phyloP scores from a whole-genome alignment of 305 asterid genomes.

The Lippia alba region DNA sequence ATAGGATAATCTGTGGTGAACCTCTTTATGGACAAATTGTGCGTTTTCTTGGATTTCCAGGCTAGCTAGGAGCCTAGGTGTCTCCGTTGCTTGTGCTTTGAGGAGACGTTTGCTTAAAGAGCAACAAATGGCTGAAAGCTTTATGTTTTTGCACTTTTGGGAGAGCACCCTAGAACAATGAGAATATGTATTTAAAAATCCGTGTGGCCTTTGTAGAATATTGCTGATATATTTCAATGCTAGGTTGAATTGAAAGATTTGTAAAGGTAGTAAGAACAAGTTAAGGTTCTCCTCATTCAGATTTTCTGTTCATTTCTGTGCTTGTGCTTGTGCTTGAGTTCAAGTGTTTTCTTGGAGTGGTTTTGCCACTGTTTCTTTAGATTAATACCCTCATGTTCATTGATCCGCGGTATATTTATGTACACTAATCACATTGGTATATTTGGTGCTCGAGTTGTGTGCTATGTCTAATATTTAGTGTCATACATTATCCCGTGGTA shows the following conservation, averaged over 20 bases:
- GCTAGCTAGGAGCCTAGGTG: conserved; percentile 53
- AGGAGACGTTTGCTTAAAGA: conserved; percentile 10
- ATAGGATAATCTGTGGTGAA: no score
- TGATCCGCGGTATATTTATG: no score
- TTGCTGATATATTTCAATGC: conserved; percentile 26
- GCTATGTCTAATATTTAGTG: no score
- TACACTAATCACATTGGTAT: no score
- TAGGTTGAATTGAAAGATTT: conserved; percentile 7
- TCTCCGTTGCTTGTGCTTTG: conserved; percentile 5
- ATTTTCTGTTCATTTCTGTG: not conserved
- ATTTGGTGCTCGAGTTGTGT: no score
- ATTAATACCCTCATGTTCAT: no score
- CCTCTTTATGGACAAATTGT: conserved; percentile 80
- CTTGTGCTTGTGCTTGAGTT: not conserved
- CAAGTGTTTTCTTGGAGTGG: not conserved
- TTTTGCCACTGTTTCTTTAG: no score
- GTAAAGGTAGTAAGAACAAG: conserved; percentile 9
- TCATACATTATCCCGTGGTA: no score
- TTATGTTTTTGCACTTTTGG: conserved; percentile 1
- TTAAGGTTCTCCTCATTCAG: not conserved
- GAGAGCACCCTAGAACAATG: not conserved
- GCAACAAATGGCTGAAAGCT: conserved; percentile 1
- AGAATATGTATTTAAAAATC: conserved; percentile 4
- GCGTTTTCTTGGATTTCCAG: conserved; percentile 72
- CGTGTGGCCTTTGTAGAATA: conserved; percentile 25